Percentiles rank a stretch among this genome's conserved stretches.
Conservation (phyloP, 2,329 filamentous ascomycete genomes). For the Emmonsiellopsis sp. region DNA sequence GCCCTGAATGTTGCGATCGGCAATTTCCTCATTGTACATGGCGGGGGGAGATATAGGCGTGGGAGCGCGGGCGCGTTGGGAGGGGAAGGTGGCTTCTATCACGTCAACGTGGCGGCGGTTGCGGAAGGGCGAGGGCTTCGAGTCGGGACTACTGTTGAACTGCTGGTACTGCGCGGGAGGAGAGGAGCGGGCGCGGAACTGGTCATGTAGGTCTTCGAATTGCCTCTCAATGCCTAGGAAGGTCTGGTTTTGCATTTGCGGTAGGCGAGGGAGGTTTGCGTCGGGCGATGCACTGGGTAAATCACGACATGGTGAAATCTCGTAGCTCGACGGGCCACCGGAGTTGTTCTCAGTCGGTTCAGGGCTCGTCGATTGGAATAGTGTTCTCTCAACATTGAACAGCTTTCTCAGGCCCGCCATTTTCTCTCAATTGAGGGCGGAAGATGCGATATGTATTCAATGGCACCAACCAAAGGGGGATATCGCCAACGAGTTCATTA, state of each 20-base stretch:
- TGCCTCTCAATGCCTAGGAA: conserved; percentile 31
- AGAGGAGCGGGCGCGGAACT: conserved; percentile 20
- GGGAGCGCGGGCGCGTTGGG: conserved; percentile 20
- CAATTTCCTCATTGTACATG: conserved; percentile 35
- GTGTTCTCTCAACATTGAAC: conserved; percentile 8
- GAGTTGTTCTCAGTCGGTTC: not conserved
- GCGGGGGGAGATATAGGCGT: conserved; percentile 21
- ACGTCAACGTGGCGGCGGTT: conserved; percentile 31
- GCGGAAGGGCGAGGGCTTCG: conserved; percentile 8
- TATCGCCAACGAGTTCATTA: not conserved
- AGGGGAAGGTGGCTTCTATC: conserved; percentile 29
- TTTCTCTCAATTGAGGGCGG: conserved; percentile 17
- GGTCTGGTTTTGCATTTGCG: conserved; percentile 19
- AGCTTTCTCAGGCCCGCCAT: conserved; percentile 11
- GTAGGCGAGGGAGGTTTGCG: conserved; percentile 9
- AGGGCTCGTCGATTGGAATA: conserved; percentile 5
- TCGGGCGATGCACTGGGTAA: conserved; percentile 2
- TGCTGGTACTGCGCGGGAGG: conserved; percentile 18
- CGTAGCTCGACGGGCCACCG: conserved; percentile 1
- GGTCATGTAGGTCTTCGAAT: conserved; percentile 29
- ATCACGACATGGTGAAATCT: not conserved
- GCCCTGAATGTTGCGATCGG: conserved; percentile 31
- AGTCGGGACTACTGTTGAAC: conserved; percentile 12
- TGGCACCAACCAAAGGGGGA: not conserved
- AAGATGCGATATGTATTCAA: not conserved